Percentiles rank a stretch among this genome's conserved stretches.
Conservation (phyloP, 495 filamentous ascomycete genomes). For the Lepraria neglecta region DNA sequence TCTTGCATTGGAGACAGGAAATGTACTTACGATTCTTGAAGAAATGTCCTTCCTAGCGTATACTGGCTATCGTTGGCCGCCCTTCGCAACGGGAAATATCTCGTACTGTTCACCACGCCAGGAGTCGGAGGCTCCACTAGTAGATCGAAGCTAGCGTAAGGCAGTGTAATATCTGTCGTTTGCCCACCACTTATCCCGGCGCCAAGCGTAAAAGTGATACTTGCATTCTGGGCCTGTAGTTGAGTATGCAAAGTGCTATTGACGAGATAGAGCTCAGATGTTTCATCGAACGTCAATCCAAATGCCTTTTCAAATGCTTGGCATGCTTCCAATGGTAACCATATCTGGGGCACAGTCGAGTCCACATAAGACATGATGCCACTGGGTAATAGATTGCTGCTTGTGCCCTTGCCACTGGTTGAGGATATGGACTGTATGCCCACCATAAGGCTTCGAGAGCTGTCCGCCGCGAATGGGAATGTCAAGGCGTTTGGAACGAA, state of each 20-base stretch:
- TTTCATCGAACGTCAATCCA: conserved; percentile 42
- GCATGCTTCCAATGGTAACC: conserved; percentile 49
- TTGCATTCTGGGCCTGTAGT: conserved; percentile 43
- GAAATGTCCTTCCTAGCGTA: conserved; percentile 49
- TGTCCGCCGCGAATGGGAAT: conserved; percentile 45
- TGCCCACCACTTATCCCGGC: conserved; percentile 36
- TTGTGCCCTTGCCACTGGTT: conserved; percentile 27
- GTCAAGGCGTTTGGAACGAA: conserved; percentile 44
- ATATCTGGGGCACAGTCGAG: conserved; percentile 49
- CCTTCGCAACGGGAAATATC: conserved; percentile 50
- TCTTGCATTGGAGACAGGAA: not conserved
- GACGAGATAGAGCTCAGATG: conserved; percentile 44
- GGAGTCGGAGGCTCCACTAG: conserved; percentile 18
- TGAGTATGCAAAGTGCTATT: conserved; percentile 38
- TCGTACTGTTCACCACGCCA: conserved; percentile 30
- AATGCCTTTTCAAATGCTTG: conserved; percentile 49
- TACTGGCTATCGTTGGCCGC: conserved; percentile 47
- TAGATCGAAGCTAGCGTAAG: conserved; percentile 50
- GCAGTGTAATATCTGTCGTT: conserved; percentile 44
- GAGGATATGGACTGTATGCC: conserved; percentile 43
- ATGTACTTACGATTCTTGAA: conserved; percentile 45
- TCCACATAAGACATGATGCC: conserved; percentile 41
- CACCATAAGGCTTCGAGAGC: conserved; percentile 46
- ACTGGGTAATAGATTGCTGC: conserved; percentile 18
- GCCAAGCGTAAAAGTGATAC: conserved; percentile 48